Base-by-base conservation (phyloP, 352 stramenopile species). In the Globisporangium parvum region DNA sequence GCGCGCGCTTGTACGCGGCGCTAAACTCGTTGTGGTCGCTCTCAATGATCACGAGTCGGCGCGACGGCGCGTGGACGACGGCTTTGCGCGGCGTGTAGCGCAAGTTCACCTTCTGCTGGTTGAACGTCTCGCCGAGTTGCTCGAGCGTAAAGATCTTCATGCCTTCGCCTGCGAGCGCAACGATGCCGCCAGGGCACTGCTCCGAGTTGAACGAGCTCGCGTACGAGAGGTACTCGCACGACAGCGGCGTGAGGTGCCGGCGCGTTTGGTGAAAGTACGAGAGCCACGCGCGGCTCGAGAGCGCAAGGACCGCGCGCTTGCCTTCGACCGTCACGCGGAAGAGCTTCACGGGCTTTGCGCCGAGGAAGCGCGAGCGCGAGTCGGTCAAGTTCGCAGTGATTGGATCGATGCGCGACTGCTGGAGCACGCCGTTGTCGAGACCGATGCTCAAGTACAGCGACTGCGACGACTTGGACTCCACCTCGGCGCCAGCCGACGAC, bases 101-200 rank as follows among this genome's bases (percentile, higher is more conserved):
- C n/a, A 99, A 71, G 42, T 91, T 85, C 3, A 97, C 71, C 57
- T 89, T 92, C 51, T 97, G 96, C 55, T 98, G 93, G 69, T 99
- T 99, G 67, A 99, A 99, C 6, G 84, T 87, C 62, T 98, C 91
- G n/a, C 84, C 90, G 12, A 97, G 69, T 28, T 97, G 80, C 57
- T 99, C 95, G 12, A 99, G 74, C 20, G 92, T 98, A 51, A 99
- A 69, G 58, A 99, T 99, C 57, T 98, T 92, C 60, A 99, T 95
- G 14, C 92, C 97, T 63, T 96, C 95, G 21, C 93, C 95, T 2
- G 87, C 87, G 35, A 99, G 87, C 1, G 96, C 96, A 10, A 99
- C 97, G 62, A 99, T 91, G 23, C 97, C 97, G 66, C 99, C 95
- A 12, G 80, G 84, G 47, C 97, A 98, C 45, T 97, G 85, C 56